A percentile compares a stretch with the other conserved stretches of the same genome.
phyloP scores from a whole-genome alignment of 1,139 yeast genomes.

The Suhomyces choctaworum region DNA sequence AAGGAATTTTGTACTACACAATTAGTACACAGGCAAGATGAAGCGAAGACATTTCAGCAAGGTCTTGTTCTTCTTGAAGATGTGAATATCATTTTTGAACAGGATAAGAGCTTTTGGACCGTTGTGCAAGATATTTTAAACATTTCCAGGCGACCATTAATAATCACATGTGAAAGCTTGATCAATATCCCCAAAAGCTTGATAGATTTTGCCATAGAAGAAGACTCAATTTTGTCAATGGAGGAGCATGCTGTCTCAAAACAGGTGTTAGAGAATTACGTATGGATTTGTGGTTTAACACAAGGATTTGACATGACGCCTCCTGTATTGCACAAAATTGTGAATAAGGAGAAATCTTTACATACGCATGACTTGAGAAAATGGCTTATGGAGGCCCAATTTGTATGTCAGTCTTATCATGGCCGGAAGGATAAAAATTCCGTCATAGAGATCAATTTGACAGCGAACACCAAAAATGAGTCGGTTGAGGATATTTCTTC shows the following conservation, averaged over 20 bases:
- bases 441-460: constrained; percentile 2
- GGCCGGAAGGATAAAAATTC: neutral
- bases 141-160: constrained; percentile 75
- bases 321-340: constrained; percentile 31
- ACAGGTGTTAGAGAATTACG: constrained; percentile 30
- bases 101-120: constrained; percentile 79
- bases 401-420: constrained; percentile 43
- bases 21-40: constrained; percentile 53
- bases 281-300: constrained; percentile 43
- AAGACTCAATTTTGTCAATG: constrained; percentile 36
- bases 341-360: constrained; percentile 23
- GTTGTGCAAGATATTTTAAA: constrained; percentile 64
- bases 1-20: constrained; percentile 86
- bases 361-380: constrained; percentile 54
- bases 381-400: constrained; percentile 57
- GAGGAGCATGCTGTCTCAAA: constrained; percentile 23
- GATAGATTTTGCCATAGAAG: constrained; percentile 45
- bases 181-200: constrained; percentile 55
- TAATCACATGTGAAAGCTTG: constrained; percentile 68
- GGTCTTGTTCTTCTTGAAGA: constrained; percentile 83
- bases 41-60: constrained; percentile 46
- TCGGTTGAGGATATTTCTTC: constrained; percentile 7
- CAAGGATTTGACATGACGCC: constrained; percentile 38
- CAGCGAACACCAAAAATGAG: neutral
- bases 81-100: constrained; percentile 78